A percentile compares a stretch with the other conserved stretches of the same genome.
Conservation (phyloP, 106 monocot species). For the Alisma plantagoaquatica region DNA sequence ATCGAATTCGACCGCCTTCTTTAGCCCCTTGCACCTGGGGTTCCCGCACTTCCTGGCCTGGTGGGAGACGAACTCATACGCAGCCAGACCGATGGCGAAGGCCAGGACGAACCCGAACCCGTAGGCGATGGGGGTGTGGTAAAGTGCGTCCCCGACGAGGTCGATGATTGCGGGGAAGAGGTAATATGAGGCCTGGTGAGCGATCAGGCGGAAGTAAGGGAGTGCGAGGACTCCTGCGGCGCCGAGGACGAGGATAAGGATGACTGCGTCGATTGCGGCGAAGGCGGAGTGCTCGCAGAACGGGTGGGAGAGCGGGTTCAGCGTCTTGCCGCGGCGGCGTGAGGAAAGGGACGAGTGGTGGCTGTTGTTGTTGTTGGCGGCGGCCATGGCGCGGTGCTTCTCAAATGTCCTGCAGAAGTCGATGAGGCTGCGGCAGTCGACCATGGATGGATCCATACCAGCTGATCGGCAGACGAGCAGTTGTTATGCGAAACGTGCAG, state of each 20-base stretch:
- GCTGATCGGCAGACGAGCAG: no score
- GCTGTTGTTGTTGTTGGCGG: constrained; percentile 3
- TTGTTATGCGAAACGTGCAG: no score
- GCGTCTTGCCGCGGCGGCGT: constrained; percentile 29
- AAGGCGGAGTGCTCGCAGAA: constrained; percentile 86
- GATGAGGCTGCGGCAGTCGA: constrained; percentile 87
- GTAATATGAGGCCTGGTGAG: constrained; percentile 21
- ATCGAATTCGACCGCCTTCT: constrained; percentile 80
- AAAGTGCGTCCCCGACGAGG: constrained; percentile 34
- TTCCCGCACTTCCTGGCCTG: constrained; percentile 73
- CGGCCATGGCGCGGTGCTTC: constrained; percentile 35
- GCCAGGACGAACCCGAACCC: constrained; percentile 23
- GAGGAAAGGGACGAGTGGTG: constrained; percentile 14
- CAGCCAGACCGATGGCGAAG: constrained; percentile 11
- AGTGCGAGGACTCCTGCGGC: constrained; percentile 51
- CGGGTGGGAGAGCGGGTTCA: constrained; percentile 47
- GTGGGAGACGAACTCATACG: constrained; percentile 43
- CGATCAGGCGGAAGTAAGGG: constrained; percentile 52
- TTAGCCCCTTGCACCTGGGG: constrained; percentile 69
- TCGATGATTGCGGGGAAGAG: constrained; percentile 27
- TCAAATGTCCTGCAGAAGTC: constrained; percentile 90
- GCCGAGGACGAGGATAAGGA: constrained; percentile 52
- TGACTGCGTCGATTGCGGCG: constrained; percentile 53
- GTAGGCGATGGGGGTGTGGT: constrained; percentile 36
- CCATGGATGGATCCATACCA: constrained; percentile 48